These are phyloP conservation scores for Draba incana DNA, from an alignment of 345 rosid species.

Conservation along the genomic window DNA sequence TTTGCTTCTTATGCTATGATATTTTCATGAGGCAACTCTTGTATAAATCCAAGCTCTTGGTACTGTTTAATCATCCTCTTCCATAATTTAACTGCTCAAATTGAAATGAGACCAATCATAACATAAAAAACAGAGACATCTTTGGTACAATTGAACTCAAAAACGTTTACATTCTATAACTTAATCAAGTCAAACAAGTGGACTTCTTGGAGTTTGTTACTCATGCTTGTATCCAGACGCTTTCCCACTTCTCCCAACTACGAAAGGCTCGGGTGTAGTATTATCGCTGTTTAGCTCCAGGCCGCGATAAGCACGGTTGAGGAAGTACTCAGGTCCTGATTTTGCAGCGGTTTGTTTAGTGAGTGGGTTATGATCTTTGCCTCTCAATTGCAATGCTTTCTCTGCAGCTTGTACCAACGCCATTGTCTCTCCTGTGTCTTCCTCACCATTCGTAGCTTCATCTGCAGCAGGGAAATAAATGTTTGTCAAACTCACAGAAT, in stretches of 20 bases:
- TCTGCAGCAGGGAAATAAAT: slow-evolving; percentile 36
- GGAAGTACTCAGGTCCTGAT: slow-evolving; percentile 81
- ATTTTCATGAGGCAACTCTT: slow-evolving; percentile 10
- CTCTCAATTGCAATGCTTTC: slow-evolving; percentile 70
- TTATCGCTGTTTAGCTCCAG: slow-evolving; percentile 57
- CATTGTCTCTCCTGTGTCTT: slow-evolving; percentile 52
- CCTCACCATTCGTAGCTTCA: slow-evolving; percentile 36
- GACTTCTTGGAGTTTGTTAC: slow-evolving; percentile 34
- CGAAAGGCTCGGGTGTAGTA: slow-evolving; percentile 55
- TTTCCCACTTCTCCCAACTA: slow-evolving; percentile 79
- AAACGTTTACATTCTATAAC: not conserved
- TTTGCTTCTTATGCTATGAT: slow-evolving; percentile 10
- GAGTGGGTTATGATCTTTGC: slow-evolving; percentile 43
- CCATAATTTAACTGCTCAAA: not conserved
- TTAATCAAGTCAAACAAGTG: not conserved
- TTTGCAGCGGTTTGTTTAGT: slow-evolving; percentile 61
- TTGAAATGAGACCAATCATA: not conserved
- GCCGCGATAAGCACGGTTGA: slow-evolving; percentile 73
- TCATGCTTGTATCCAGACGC: slow-evolving; percentile 66
- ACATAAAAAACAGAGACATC: not conserved
- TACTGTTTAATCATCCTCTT: not conserved
- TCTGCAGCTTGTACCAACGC: slow-evolving; percentile 65
- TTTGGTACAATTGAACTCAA: slow-evolving; percentile 1
- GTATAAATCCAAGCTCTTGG: not conserved
- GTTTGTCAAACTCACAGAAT: slow-evolving; percentile 16